Conservation (phyloP, 1,284 basidiomycete genomes). For the Ganoderma multipileum region DNA sequence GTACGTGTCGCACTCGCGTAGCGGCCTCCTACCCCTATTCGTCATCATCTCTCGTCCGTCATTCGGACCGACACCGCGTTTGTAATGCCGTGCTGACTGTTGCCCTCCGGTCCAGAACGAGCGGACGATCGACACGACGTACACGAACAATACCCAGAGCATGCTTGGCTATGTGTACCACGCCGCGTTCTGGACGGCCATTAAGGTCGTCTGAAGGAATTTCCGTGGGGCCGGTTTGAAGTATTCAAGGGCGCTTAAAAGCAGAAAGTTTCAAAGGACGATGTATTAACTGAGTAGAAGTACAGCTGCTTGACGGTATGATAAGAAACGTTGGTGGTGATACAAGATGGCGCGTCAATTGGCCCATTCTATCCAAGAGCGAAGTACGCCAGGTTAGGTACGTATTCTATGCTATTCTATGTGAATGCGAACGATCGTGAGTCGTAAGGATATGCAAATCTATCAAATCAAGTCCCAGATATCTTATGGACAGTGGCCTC, state of each 20-base stretch:
- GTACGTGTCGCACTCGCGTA: conserved; percentile 13
- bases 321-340: not conserved
- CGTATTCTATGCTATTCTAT: not conserved
- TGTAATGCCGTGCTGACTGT: not conserved
- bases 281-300: not conserved
- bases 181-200: conserved; percentile 86
- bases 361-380: not conserved
- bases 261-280: not conserved
- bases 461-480: not conserved
- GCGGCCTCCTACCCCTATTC: conserved; percentile 2
- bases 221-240: too few relatives aligned
- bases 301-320: not conserved
- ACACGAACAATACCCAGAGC: conserved; percentile 83
- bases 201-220: conserved; percentile 49
- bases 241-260: not conserved
- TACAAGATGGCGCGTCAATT: not conserved
- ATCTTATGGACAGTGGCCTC: not conserved
- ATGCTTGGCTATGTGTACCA: conserved; percentile 93
- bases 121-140: conserved; percentile 81
- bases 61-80: not conserved
- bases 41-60: not conserved
- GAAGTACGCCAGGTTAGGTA: not conserved
- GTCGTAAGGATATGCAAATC: not conserved
- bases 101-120: conserved; percentile 66
- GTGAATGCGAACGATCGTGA: not conserved